These are phyloP conservation scores for Phytophthora nicotianae DNA, from an alignment of 352 stramenopile genomes.

Conservation along the genomic window DNA sequence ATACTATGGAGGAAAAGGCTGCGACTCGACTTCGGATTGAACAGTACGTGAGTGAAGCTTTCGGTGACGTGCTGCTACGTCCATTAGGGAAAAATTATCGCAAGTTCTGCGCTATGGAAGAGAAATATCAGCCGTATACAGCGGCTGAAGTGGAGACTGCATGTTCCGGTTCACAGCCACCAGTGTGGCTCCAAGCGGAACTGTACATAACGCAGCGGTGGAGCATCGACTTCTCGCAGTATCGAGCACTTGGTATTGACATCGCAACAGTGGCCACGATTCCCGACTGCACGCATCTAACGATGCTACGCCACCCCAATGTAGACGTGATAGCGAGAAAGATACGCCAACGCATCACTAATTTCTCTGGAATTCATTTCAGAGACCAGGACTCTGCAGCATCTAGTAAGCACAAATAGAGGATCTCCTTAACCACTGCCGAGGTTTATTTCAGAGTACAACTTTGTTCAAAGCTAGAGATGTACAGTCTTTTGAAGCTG, in stretches of 20 bases:
- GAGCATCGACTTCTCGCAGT: conserved; percentile 24
- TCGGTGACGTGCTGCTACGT: conserved; percentile 27
- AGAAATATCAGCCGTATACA: conserved; percentile 38
- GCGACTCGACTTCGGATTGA: conserved; percentile 14
- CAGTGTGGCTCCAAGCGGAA: conserved; percentile 21
- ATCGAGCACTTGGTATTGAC: conserved; percentile 20
- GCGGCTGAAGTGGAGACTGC: conserved; percentile 1
- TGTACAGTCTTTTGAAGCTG: too few species aligned
- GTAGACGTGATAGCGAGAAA: conserved; percentile 33
- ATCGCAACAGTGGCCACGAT: conserved; percentile 19
- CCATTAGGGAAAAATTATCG: conserved; percentile 43
- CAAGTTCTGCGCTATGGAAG: conserved; percentile 47
- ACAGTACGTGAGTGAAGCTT: conserved; percentile 28
- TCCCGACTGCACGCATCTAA: conserved; percentile 37
- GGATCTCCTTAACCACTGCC: too few species aligned
- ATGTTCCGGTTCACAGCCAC: neutral
- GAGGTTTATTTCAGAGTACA: too few species aligned
- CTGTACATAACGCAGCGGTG: conserved; percentile 52
- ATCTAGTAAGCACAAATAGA: too few species aligned
- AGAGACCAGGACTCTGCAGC: too few species aligned
- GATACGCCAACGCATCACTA: conserved; percentile 21
- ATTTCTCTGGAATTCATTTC: too few species aligned
- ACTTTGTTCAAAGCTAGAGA: too few species aligned
- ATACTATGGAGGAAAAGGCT: conserved; percentile 13
- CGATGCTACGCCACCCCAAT: conserved; percentile 36